phyloP scores from a whole-genome alignment of 2,329 filamentous ascomycete species.

The Proliferodiscus dingleyae region DNA sequence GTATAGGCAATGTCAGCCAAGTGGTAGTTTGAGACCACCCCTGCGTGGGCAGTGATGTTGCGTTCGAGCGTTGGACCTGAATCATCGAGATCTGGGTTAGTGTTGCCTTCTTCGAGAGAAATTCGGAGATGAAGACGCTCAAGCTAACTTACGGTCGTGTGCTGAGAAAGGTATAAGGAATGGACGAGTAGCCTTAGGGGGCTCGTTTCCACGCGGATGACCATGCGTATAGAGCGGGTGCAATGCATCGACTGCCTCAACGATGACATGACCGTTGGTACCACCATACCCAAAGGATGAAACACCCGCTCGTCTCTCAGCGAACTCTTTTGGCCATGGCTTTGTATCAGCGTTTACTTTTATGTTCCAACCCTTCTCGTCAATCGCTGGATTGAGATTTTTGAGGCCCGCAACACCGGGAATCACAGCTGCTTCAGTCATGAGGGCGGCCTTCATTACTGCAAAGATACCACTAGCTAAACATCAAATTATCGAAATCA shows the following conservation, averaged over 20 bases:
- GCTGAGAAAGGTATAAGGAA: background rate
- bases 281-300: conserved; percentile 29
- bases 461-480: conserved; percentile 27
- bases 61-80: too few relatives aligned
- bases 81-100: too few relatives aligned
- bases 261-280: conserved; percentile 31
- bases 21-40: too few relatives aligned
- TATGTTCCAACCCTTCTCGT: background rate
- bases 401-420: conserved; percentile 30
- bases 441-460: conserved; percentile 25
- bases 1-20: too few relatives aligned
- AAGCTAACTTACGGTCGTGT: too few relatives aligned
- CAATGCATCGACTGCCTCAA: background rate
- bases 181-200: background rate
- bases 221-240: too few relatives aligned
- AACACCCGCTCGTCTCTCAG: conserved; percentile 7
- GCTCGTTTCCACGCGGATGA: background rate
- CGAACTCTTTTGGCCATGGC: background rate
- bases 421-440: conserved; percentile 25
- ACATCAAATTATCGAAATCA: too few relatives aligned
- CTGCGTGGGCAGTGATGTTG: too few relatives aligned
- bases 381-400: conserved; percentile 23
- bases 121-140: too few relatives aligned
- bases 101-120: too few relatives aligned
- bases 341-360: conserved; percentile 4